Base-by-base conservation (phyloP, 768 basidiomycete species). In the Polyporus arcularius region DNA sequence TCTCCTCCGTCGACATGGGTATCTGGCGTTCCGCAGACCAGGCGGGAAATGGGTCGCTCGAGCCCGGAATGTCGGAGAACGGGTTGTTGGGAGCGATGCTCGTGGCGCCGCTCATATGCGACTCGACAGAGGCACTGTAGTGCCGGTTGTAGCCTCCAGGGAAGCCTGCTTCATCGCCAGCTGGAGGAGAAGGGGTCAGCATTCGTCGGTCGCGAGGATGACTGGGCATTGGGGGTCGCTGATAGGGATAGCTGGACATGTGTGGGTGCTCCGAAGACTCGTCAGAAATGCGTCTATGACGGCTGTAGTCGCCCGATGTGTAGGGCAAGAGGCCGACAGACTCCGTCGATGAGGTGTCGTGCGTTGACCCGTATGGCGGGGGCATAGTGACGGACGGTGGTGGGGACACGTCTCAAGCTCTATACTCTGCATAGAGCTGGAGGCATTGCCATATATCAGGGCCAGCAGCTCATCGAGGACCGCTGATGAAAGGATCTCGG, bases 1-100 rank as follows among this genome's bases (percentile, higher is more conserved):
- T 98, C 75, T 98, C 96, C 73, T 99, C 97, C 63, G 90, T 94
- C 42, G 94, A 95, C 73, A 99, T 90, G 63, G 97, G 97, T 63
- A 97, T 95, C 71, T 94, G 90, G 54, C 90, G 88, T 65, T 96
- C 92, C 35, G 89, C 82, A 30, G 90, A 85, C 97, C 97, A 99
- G 43, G 96, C 96, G 61, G 96, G 96, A 73, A 96, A 98, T 56
- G 90, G 91, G 57, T 91, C 86, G 39, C 67, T 62, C 35, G 74
- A 68, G 15, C 71, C 71, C 8, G 72, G 62, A 1, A 71, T 58
- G 56, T 72, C 68, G 31, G 71, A 49, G 63, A 69, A 73, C 12
- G 71, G 71, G 61, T 61, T 67, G 52, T 52, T 51, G 43, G 62
- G 65, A 18, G 60, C 67, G 39, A 64, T 63, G 46, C 64, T 62